Conservation (phyloP, 2,329 filamentous ascomycete genomes). For the Basipetospora chlamydospora region DNA sequence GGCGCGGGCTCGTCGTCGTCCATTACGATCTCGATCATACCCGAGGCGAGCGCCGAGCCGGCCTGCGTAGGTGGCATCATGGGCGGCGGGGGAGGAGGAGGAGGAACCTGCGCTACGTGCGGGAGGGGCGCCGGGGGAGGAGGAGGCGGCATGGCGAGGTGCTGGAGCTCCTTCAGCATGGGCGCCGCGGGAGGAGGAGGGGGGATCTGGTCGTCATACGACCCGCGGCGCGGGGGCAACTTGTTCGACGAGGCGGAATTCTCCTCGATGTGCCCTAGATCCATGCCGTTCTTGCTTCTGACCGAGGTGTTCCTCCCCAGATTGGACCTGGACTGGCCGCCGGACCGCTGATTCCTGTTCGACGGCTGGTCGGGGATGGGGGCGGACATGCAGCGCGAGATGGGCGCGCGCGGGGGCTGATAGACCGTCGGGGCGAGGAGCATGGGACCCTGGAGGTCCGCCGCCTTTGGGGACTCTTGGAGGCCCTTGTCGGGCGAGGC, state of each 20-base stretch:
- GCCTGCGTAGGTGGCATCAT: too few relatives aligned
- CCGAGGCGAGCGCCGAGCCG: constrained; percentile 33
- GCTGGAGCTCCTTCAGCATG: constrained; percentile 47
- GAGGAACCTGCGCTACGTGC: constrained; percentile 21
- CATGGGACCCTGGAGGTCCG: too few relatives aligned
- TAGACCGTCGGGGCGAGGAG: constrained; percentile 46
- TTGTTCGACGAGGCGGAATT: constrained; percentile 11
- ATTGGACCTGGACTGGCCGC: neutral
- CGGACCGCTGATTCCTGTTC: neutral
- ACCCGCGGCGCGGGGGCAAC: constrained; percentile 24
- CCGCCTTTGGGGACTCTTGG: constrained; percentile 20
- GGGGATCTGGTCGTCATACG: constrained; percentile 32
- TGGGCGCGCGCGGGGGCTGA: constrained; percentile 36
- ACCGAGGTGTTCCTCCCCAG: constrained; percentile 11
- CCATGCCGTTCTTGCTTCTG: constrained; percentile 21
- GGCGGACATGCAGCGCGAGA: constrained; percentile 49
- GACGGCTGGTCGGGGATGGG: constrained; percentile 26
- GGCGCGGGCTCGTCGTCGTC: constrained; percentile 35
- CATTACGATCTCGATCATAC: constrained; percentile 53
- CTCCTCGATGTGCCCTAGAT: constrained; percentile 33
- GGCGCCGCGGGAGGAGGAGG: constrained; percentile 36
- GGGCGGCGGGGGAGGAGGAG: too few relatives aligned
- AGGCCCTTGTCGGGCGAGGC: too few relatives aligned
- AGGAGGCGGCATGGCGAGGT: constrained; percentile 45
- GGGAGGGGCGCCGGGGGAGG: constrained; percentile 46